These are phyloP conservation scores for Capsicum rhomboideum DNA, from an alignment of 257 asterid species.

Conservation along the genomic window DNA sequence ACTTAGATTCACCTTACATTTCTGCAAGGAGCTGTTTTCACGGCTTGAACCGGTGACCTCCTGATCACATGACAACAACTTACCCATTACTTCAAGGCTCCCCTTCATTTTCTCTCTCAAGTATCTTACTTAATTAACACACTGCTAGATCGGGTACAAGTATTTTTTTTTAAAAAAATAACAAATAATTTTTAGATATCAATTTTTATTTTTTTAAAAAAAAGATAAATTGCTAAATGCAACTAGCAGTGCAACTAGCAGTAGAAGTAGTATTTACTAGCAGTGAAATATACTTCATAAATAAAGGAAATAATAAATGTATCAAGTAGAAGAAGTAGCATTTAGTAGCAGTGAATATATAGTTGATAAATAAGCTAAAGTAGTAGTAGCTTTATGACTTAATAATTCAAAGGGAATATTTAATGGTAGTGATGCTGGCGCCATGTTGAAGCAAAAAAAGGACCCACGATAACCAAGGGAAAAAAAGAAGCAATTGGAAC, in stretches of 20 bases:
- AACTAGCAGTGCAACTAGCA: neutral
- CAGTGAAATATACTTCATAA: neutral
- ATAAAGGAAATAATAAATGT: neutral
- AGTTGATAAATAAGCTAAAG: neutral
- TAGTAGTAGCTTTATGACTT: constrained; percentile 6
- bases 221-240: neutral
- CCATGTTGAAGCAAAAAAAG: constrained; percentile 21
- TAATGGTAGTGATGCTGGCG: constrained; percentile 20
- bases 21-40: no score
- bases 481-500: neutral
- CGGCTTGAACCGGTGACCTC: no score
- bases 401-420: constrained; percentile 1
- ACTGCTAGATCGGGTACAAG: neutral
- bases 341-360: neutral
- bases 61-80: no score
- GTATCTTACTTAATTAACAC: neutral
- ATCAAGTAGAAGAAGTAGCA: neutral
- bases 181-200: neutral
- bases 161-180: neutral
- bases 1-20: no score
- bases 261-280: neutral
- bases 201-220: neutral
- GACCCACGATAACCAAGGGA: constrained; percentile 18
- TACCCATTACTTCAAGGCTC: no score
- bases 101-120: no score